Evolutionary conservation across 176 grass and related monocot genomes (phyloP), one percentile per base, ranked within the genome.

Genomic region (Zea luxurians): DNA sequence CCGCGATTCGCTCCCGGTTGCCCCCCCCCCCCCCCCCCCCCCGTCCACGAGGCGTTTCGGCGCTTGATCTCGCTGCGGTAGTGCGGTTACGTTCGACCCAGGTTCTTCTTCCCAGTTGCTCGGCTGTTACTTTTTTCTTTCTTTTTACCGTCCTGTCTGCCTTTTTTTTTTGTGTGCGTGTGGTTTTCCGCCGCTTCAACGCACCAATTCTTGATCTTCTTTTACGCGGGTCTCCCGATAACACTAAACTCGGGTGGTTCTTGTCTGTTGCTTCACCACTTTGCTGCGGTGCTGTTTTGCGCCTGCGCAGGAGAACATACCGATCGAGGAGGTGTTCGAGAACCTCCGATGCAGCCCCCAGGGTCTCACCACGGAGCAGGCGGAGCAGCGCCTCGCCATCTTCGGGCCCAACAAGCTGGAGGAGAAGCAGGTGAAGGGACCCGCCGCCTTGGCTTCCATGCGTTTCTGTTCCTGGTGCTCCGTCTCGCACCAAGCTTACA

Each of bases 331-430:
- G 78, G 93, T 97, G 20, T 93, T 97, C 65, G 93, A 90, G 42
- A 90, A 90, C 76, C 83, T 97, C 4, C 75, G 85, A 90, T 97
- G 93, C 77, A 90, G 53, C 70, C 81, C 64, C 63, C 80, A 93
- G 80, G 93, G 93, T 2, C 93, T 97, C 80, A 50, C 90, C 40
- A 53, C 85, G 52, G 57, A 61, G 64, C 90, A 97, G 84, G 93
- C 85, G 8, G 77, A 90, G 78, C 88, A 89, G 83, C 76, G 93
- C 44, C 88, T 97, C 55, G 34, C 44, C 64, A 77, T 97, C 63
- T 97, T 97, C 57, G 93, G 93, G 4, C 90, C 85, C 69, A 97
- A 97, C 75, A 97, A 82, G 80, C 90, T 97, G 13, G 93, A 97
- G 76, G 93, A 97, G 80, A 97, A 97, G 91, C 82, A 86, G 87